Percentiles rank a stretch among this genome's conserved stretches.
phyloP scores from a whole-genome alignment of 768 basidiomycete genomes.

The Podaxis sp. region DNA sequence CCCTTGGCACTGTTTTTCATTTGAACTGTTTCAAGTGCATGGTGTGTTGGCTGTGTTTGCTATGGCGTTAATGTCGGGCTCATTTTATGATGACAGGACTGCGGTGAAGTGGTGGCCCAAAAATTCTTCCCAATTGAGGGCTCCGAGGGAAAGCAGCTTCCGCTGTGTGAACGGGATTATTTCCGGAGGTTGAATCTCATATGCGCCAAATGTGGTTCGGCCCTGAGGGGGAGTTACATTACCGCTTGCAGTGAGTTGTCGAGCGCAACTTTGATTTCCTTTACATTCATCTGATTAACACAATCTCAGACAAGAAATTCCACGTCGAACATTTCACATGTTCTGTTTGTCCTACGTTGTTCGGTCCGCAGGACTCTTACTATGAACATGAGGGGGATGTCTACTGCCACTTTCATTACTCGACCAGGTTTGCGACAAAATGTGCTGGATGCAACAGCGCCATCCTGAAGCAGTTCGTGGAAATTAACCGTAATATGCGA shows the following conservation, averaged over 20 bases:
- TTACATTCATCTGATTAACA: background rate
- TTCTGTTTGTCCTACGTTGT: slow-evolving; percentile 92
- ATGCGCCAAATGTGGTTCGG: slow-evolving; percentile 93
- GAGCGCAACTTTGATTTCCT: background rate
- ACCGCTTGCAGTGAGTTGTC: slow-evolving; percentile 86
- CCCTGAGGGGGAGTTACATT: slow-evolving; percentile 95
- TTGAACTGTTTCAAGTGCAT: slow-evolving; percentile 98
- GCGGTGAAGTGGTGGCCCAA: slow-evolving; percentile 92
- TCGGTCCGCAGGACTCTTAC: slow-evolving; percentile 98
- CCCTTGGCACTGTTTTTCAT: slow-evolving; percentile 91
- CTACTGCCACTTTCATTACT: slow-evolving; percentile 99
- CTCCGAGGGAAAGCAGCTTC: slow-evolving; percentile 81
- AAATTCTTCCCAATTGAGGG: slow-evolving; percentile 99
- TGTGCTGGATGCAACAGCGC: slow-evolving; percentile 97
- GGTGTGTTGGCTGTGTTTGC: slow-evolving; percentile 47
- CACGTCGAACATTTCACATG: slow-evolving; percentile 99
- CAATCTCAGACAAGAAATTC: slow-evolving; percentile 86
- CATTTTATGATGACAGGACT: slow-evolving; percentile 61
- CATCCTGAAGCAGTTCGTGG: slow-evolving; percentile 98
- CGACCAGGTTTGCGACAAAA: slow-evolving; percentile 96
- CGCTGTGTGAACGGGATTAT: slow-evolving; percentile 98
- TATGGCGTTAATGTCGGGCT: slow-evolving; percentile 1
- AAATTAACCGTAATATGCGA: slow-evolving; percentile 96
- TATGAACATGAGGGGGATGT: slow-evolving; percentile 99
- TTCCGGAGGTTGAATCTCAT: slow-evolving; percentile 95